These are phyloP conservation scores for Anisodus tanguticus DNA, from an alignment of 257 asterid species.

Conservation along the genomic window DNA sequence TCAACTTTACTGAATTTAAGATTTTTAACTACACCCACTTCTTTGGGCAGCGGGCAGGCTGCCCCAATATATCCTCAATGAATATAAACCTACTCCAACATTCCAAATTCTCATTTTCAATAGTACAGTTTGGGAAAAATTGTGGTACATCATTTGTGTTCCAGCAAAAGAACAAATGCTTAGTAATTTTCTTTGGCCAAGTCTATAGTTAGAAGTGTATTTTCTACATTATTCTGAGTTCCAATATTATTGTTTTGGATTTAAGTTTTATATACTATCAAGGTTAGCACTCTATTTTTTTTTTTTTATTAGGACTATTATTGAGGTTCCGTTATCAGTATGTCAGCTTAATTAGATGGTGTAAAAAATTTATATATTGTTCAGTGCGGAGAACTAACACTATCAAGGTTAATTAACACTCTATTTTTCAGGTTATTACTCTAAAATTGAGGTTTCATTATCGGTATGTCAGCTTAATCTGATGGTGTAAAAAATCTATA, in stretches of 20 bases:
- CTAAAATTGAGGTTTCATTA: too few species aligned
- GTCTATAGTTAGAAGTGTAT: not conserved
- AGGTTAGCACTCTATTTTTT: too few species aligned
- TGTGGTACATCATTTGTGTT: too few species aligned
- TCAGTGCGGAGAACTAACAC: not conserved
- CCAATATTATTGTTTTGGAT: not conserved
- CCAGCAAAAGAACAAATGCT: not conserved
- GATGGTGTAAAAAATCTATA: too few species aligned
- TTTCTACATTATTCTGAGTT: not conserved
- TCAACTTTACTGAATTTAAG: slow-evolving; percentile 36
- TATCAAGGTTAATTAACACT: not conserved
- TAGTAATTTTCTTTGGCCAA: not conserved
- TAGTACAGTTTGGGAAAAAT: too few species aligned
- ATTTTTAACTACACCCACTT: slow-evolving; percentile 1
- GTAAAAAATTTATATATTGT: not conserved
- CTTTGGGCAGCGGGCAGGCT: slow-evolving; percentile 57
- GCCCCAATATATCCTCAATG: slow-evolving; percentile 41
- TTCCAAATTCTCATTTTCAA: not conserved
- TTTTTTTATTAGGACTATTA: too few species aligned
- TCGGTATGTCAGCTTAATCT: too few species aligned
- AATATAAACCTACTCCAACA: slow-evolving; percentile 37
- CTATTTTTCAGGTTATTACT: too few species aligned
- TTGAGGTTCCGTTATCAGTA: too few species aligned
- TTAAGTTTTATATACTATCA: not conserved
- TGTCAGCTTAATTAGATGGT: too few species aligned